Base-by-base conservation (phyloP, 495 filamentous ascomycete species). In the Elaphomyces granulatus region DNA sequence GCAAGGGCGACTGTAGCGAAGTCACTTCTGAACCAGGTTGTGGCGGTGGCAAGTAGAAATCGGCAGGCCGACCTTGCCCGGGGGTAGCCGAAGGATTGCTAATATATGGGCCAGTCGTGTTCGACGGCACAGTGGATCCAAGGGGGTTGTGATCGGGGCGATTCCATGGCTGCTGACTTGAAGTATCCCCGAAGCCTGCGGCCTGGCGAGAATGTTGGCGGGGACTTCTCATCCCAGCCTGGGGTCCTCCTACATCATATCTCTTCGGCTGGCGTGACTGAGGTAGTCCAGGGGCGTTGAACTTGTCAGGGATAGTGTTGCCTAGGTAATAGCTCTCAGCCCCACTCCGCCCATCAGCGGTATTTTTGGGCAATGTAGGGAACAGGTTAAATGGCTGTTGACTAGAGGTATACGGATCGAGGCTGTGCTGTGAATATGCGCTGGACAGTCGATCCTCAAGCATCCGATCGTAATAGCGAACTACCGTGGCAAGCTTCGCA, bases 381-480 rank as follows among this genome's bases (percentile, higher is more conserved):
- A 90, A 88, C 17, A 83, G 70, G 18, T 60, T 71, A 0, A 78
- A 65, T 26, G 67, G 59, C 20, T 73, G 61, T 43, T 78, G 70
- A 32, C 68, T 63, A 3, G 63, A 46, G 12, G 64, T 60, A 52
- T 69, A 66, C 1, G 44, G 48, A 20, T 69, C 62, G 14, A 71
- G 34, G 2, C 60, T 75, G 45, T 87, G 83, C 48, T 93, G 85
- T 45, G 77, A 81, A 57, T 96, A 96, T 2, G 90, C 86, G 51
- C 78, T 90, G 2, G 86, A 90, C 7, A 98, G 67, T 10, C 90
- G 78, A 38, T 96, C 92, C 57, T 98, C 90, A 2, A 98, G 66
- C 92, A 98, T 96, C 15, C 84, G 77, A 54, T 98, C 92, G 52
- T 98, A 98, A 50, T 96, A 98, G n/a, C 90, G 77, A 15, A 98